These are phyloP conservation scores for Martensiomyces pterosporus DNA, from an alignment of 192 early-diverging fungal species.

Conservation along the genomic window DNA sequence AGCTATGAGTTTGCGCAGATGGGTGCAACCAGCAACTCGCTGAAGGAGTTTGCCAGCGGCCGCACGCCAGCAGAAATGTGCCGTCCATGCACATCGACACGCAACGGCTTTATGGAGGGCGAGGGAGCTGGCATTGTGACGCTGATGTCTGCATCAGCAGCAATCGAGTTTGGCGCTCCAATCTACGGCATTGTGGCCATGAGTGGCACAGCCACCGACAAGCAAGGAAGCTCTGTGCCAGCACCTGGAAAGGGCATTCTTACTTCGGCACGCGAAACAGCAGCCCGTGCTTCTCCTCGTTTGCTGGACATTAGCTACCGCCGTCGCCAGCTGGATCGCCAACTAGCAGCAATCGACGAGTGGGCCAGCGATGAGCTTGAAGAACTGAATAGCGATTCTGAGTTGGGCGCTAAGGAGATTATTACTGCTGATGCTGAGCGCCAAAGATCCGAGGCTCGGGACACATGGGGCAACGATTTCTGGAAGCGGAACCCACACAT, in stretches of 20 bases:
- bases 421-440: background rate
- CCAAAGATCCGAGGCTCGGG: conserved; percentile 63
- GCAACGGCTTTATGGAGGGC: conserved; percentile 87
- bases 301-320: conserved; percentile 80
- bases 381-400: background rate
- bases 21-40: conserved; percentile 81
- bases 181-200: conserved; percentile 82
- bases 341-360: background rate
- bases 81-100: conserved; percentile 77
- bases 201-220: conserved; percentile 85
- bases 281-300: conserved; percentile 54
- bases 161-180: conserved; percentile 86
- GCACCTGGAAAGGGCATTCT: conserved; percentile 90
- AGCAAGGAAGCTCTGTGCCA: conserved; percentile 86
- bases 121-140: conserved; percentile 83
- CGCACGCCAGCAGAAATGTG: conserved; percentile 87
- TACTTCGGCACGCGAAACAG: conserved; percentile 76
- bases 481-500: conserved; percentile 69
- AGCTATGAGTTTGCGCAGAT: no score
- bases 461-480: conserved; percentile 78
- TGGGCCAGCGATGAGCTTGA: background rate
- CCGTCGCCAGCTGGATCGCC: conserved; percentile 60
- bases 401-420: background rate
- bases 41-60: conserved; percentile 77
- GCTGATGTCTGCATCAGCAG: conserved; percentile 77